These are phyloP conservation scores for Chenopodium album DNA, from an alignment of 148 eudicot genomes.

Conservation along the genomic window DNA sequence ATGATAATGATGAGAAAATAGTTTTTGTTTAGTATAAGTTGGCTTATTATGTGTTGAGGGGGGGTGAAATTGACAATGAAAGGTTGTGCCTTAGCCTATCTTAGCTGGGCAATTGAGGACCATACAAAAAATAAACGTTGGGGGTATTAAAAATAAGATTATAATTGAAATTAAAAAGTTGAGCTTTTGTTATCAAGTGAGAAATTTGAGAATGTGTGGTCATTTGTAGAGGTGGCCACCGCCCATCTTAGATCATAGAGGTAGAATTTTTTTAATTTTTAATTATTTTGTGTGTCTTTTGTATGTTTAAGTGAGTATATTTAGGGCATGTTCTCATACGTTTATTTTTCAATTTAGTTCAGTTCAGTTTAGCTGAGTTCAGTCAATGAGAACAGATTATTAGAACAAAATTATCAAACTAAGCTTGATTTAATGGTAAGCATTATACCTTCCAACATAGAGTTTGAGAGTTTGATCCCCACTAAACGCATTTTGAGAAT, in stretches of 20 bases:
- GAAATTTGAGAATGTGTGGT: constrained; percentile 20
- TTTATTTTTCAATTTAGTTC: no score
- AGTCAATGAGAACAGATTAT: no score
- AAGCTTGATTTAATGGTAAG: no score
- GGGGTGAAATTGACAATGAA: constrained; percentile 18
- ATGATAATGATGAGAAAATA: neutral
- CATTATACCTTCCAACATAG: no score
- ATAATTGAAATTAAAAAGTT: neutral
- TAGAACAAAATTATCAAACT: no score
- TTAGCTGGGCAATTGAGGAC: constrained; percentile 31
- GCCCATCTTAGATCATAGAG: constrained; percentile 22
- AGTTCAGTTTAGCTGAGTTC: no score
- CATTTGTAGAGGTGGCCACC: constrained; percentile 31
- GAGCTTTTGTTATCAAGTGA: neutral
- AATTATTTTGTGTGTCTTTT: no score
- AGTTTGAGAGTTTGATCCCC: no score
- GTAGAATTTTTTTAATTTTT: no score
- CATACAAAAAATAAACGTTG: constrained; percentile 10
- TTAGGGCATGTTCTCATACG: no score
- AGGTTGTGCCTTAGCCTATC: neutral
- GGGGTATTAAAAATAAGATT: neutral
- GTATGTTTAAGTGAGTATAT: no score
- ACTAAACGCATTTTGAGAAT: no score
- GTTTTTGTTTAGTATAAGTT: constrained; percentile 6
- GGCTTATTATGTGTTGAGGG: neutral